Conservation (phyloP, 768 basidiomycete species). For the Leccinum aurantiacum region DNA sequence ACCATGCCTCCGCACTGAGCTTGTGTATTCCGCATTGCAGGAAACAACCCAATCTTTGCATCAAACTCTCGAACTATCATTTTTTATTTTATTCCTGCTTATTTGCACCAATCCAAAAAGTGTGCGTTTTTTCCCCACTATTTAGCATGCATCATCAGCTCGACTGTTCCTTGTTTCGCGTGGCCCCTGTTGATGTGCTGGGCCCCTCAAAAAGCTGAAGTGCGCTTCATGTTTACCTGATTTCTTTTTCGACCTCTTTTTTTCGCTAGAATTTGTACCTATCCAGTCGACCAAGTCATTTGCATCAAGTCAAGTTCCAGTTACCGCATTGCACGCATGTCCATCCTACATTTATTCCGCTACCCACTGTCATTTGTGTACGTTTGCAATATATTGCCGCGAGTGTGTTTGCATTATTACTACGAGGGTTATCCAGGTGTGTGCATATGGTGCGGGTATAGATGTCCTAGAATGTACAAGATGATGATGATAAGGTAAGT, state of each 20-base stretch:
- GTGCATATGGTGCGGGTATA: conserved; percentile 13
- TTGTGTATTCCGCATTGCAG: conserved; percentile 25
- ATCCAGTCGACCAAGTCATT: conserved; percentile 21
- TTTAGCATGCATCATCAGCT: conserved; percentile 31
- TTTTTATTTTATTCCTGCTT: conserved; percentile 35
- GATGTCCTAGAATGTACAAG: conserved; percentile 25
- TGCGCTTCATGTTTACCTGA: conserved; percentile 29
- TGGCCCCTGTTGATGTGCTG: conserved; percentile 17
- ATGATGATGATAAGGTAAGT: conserved; percentile 15
- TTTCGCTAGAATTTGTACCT: conserved; percentile 29
- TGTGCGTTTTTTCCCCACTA: conserved; percentile 25
- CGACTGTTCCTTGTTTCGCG: conserved; percentile 21
- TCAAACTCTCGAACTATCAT: conserved; percentile 31
- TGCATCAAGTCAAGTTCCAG: conserved; percentile 27
- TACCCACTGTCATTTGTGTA: conserved; percentile 32
- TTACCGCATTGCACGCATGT: conserved; percentile 26
- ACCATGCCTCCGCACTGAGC: conserved; percentile 17
- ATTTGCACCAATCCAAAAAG: conserved; percentile 35
- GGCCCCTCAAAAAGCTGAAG: conserved; percentile 25
- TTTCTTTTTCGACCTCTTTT: conserved; percentile 9
- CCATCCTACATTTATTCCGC: conserved; percentile 26
- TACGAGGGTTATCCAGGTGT: conserved; percentile 2
- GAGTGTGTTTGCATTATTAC: conserved; percentile 23
- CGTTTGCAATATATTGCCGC: conserved; percentile 27
- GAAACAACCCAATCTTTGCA: conserved; percentile 34